A percentile compares a stretch with the other conserved stretches of the same genome.
phyloP scores from a whole-genome alignment of 1,284 basidiomycete species.

The Uromyces viciae-fabae region DNA sequence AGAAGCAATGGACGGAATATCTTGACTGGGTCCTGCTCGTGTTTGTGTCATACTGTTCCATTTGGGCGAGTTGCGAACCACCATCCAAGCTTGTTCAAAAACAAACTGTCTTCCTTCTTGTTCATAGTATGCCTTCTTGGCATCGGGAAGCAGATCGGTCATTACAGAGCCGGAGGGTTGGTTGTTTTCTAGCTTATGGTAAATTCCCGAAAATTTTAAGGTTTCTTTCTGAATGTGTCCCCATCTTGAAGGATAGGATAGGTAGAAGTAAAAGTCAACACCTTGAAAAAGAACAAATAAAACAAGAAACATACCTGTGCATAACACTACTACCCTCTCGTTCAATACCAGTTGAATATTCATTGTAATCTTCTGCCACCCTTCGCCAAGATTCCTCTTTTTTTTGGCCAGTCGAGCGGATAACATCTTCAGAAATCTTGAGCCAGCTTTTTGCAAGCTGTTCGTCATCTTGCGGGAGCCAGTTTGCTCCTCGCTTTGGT shows the following conservation, averaged over 20 bases:
- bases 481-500: not conserved
- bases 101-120: constrained; percentile 12
- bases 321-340: not conserved
- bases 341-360: not conserved
- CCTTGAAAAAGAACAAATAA: not conserved
- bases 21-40: not conserved
- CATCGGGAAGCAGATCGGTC: not conserved
- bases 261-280: not conserved
- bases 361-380: not conserved
- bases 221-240: not conserved
- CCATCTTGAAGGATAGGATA: not conserved
- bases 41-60: not conserved
- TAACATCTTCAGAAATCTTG: not conserved
- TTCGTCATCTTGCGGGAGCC: constrained; percentile 16
- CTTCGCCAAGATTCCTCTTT: not conserved
- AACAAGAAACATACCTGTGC: not conserved
- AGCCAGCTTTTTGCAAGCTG: constrained; percentile 4
- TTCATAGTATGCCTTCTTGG: not conserved
- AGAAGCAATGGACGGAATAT: too few species aligned
- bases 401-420: not conserved
- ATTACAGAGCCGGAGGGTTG: not conserved
- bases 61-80: not conserved
- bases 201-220: not conserved
- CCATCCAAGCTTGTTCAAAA: constrained; percentile 5
- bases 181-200: not conserved